These are phyloP conservation scores for Blastocystis sp. DNA, from an alignment of 352 stramenopile genomes.

Conservation along the genomic window DNA sequence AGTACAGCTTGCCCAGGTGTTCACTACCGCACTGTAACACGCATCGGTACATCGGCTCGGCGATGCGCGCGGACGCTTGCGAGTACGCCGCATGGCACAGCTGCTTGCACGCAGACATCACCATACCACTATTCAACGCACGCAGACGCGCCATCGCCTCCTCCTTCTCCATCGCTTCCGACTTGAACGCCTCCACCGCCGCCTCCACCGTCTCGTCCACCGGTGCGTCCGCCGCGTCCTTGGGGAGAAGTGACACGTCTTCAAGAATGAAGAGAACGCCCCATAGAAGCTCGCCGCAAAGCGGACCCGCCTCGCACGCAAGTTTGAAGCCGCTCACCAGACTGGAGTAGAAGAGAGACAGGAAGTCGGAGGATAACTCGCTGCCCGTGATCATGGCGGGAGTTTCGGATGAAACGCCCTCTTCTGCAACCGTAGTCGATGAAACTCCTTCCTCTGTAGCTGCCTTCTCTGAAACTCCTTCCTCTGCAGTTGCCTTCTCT, in stretches of 20 bases:
- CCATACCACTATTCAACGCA: slow-evolving; percentile 26
- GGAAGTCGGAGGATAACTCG: not conserved
- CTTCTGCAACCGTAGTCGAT: not conserved
- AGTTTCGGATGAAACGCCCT: slow-evolving; percentile 37
- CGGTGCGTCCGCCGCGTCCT: slow-evolving; percentile 71
- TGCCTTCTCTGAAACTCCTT: not conserved
- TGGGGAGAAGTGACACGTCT: slow-evolving; percentile 77
- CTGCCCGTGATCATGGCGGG: slow-evolving; percentile 19
- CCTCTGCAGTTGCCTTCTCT: not conserved
- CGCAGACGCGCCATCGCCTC: slow-evolving; percentile 4
- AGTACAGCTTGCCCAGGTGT: slow-evolving; percentile 88
- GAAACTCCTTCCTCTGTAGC: not conserved
- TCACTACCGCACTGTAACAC: slow-evolving; percentile 75
- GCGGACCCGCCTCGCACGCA: slow-evolving; percentile 77
- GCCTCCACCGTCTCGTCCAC: not conserved
- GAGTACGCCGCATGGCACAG: slow-evolving; percentile 31
- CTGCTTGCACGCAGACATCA: slow-evolving; percentile 53
- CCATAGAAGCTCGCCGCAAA: slow-evolving; percentile 85
- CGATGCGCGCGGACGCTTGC: slow-evolving; percentile 62
- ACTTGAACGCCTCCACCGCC: not conserved
- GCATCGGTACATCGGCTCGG: slow-evolving; percentile 69
- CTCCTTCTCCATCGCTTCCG: not conserved
- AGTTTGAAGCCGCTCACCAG: slow-evolving; percentile 82
- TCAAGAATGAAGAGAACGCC: slow-evolving; percentile 84
- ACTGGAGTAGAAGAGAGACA: slow-evolving; percentile 75